These are phyloP conservation scores for Globisporangium carolinianum DNA, from an alignment of 352 stramenopile genomes.

Conservation along the genomic window DNA sequence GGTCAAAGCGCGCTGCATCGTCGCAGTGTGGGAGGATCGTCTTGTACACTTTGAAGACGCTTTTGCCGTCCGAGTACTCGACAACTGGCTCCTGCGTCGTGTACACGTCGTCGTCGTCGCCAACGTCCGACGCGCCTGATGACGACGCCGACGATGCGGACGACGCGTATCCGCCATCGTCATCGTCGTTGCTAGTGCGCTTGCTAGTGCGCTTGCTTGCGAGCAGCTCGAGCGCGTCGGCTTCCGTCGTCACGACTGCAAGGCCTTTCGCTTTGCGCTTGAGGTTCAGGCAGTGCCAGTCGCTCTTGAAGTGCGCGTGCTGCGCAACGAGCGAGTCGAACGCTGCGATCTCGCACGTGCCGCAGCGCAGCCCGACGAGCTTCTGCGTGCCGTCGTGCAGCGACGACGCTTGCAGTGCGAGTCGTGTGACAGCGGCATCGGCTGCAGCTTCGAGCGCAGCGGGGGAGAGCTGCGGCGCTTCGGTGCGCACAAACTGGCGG, in stretches of 20 bases:
- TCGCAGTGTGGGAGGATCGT: slow-evolving; percentile 35
- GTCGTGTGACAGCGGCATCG: slow-evolving; percentile 8
- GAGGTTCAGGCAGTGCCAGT: slow-evolving; percentile 76
- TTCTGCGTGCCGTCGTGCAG: slow-evolving; percentile 30
- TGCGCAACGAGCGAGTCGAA: slow-evolving; percentile 80
- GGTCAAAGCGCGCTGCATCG: slow-evolving; percentile 52
- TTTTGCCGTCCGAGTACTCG: slow-evolving; percentile 66
- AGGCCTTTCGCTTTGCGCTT: slow-evolving; percentile 64
- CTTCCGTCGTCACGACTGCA: slow-evolving; percentile 29
- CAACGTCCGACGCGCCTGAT: slow-evolving; percentile 30
- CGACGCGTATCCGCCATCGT: slow-evolving; percentile 11
- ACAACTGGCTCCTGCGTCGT: slow-evolving; percentile 66
- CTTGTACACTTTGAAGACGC: slow-evolving; percentile 76
- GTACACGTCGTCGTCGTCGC: slow-evolving; percentile 35
- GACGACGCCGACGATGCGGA: slow-evolving; percentile 36
- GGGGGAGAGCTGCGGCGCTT: neutral
- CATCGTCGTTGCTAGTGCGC: slow-evolving; percentile 7
- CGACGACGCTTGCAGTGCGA: slow-evolving; percentile 25
- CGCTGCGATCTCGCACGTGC: slow-evolving; percentile 53
- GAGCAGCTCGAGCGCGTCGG: slow-evolving; percentile 21
- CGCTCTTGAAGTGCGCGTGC: slow-evolving; percentile 79
- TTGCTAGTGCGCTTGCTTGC: neutral
- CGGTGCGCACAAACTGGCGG: slow-evolving; percentile 31
- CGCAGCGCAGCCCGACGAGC: slow-evolving; percentile 55
- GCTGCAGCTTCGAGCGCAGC: slow-evolving; percentile 7